These are phyloP conservation scores for Taphrina pruni DNA, from an alignment of 1,139 yeast species.

Conservation along the genomic window DNA sequence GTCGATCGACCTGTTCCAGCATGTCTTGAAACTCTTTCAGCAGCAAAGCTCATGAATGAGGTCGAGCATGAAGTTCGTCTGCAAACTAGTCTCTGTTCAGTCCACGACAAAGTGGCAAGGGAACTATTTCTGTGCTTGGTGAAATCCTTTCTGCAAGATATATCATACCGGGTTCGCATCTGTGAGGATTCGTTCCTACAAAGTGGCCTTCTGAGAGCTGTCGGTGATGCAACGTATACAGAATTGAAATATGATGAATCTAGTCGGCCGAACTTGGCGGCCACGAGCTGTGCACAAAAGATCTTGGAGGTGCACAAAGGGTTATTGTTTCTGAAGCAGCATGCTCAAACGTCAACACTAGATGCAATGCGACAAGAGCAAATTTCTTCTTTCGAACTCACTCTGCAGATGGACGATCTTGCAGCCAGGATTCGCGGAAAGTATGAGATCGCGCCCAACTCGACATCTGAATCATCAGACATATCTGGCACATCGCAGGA, in stretches of 20 bases:
- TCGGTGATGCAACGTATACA: not conserved
- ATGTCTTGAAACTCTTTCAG: not conserved
- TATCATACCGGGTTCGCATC: slow-evolving; percentile 1
- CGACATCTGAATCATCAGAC: not conserved
- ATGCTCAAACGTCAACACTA: not conserved
- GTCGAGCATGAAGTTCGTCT: slow-evolving; percentile 5
- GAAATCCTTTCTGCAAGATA: slow-evolving; percentile 1
- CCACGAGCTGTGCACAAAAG: not conserved
- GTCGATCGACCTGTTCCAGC: not conserved
- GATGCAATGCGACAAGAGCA: not conserved
- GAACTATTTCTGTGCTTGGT: not conserved
- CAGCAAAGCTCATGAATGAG: not conserved
- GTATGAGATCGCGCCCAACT: not conserved
- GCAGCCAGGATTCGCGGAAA: not conserved
- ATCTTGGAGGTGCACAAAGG: slow-evolving; percentile 15
- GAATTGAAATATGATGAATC: not conserved
- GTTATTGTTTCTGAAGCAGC: not conserved
- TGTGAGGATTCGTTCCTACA: not conserved
- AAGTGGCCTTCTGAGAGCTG: not conserved
- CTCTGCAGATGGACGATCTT: not conserved
- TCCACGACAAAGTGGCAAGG: slow-evolving; percentile 5
- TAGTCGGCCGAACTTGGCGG: not conserved
- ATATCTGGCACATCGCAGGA: not conserved
- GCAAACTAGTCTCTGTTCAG: slow-evolving; percentile 4
- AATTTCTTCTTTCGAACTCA: not conserved